Base-by-base conservation (phyloP, 1,139 yeast species). In the Kluyveromyces sp. region DNA sequence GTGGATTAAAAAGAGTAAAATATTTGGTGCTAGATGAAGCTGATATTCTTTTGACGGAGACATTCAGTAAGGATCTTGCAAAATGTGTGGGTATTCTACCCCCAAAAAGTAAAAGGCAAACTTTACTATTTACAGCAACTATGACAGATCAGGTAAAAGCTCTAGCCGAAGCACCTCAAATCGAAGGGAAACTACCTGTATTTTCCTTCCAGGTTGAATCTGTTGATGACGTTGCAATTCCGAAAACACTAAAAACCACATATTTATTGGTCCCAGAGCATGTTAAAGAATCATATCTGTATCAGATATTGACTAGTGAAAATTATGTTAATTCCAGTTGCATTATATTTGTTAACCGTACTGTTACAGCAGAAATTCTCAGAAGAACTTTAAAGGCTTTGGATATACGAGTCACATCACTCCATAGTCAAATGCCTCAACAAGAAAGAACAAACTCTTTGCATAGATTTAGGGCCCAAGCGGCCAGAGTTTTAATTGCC, bases 401-500 rank as follows among this genome's bases (percentile, higher is more conserved):
- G 51, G 95, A 83, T 25, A 74, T 89, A 34, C 73, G 92, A 51
- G 94, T 87, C 4, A 86, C 97, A 0, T 85, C 97, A 1, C 70
- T 92, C 48, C 98, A 94, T 62, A 90, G 98, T 1, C 92, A 89
- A 61, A 83, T 92, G 95, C 90, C 94, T 0, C 99, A 92, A 67
- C 68, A 75, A 32, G 97, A 92, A 64, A 77, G 99, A 66, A 82
- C 92, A 7, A 88, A 86, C 63, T 85, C 97, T 0, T 70, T 92
- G 49, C 97, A 90, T 54, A 73, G 97, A 60, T 92, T 92, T 68
- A 78, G 92, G 57, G 97, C 97, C 0, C 87, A 87, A 47, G 97
- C 96, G 2, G 97, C 97, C 0, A 76, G 95, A 43, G 85, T 94
- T 1, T 69, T 92, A 48, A 83, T 92, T 36, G 97, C 97, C 3